phyloP scores from a whole-genome alignment of 2,329 filamentous ascomycete species.

The Arthroderma sp. region DNA sequence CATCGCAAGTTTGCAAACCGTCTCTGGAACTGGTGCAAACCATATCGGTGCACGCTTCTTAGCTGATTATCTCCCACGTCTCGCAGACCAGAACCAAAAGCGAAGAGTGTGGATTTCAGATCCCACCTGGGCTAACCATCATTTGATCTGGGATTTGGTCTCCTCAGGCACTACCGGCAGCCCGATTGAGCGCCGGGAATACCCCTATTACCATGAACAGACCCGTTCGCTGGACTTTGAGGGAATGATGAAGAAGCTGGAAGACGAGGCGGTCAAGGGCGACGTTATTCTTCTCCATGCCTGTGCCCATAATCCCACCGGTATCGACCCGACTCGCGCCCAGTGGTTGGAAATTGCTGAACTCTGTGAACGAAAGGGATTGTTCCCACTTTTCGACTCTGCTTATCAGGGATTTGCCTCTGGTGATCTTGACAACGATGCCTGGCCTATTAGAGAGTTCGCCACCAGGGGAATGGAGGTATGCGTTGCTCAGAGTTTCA shows the following conservation, averaged over 20 bases:
- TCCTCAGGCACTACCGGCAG: constrained; percentile 58
- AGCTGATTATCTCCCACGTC: constrained; percentile 61
- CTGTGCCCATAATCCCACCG: constrained; percentile 95
- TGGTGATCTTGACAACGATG: constrained; percentile 71
- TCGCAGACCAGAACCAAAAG: constrained; percentile 30
- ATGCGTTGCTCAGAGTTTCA: constrained; percentile 46
- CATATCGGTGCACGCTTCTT: constrained; percentile 89
- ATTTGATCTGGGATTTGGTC: constrained; percentile 64
- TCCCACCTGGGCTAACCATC: constrained; percentile 95
- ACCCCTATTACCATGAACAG: constrained; percentile 78
- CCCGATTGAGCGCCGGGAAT: constrained; percentile 57
- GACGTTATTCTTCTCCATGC: constrained; percentile 84
- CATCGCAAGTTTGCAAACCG: constrained; percentile 69
- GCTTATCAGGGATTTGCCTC: constrained; percentile 97
- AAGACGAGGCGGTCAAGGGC: constrained; percentile 66
- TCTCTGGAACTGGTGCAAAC: constrained; percentile 90
- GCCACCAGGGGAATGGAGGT: constrained; percentile 70
- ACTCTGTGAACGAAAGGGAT: constrained; percentile 63
- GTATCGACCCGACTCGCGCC: constrained; percentile 78
- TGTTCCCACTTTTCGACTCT: constrained; percentile 96
- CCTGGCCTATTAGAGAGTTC: constrained; percentile 81
- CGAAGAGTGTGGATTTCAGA: constrained; percentile 76
- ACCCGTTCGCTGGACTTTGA: constrained; percentile 31
- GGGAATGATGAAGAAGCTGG: constrained; percentile 66
- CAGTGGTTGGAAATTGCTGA: constrained; percentile 84